Conservation (phyloP, 2,329 filamentous ascomycete genomes). For the Ascochyta clinopodiicola region DNA sequence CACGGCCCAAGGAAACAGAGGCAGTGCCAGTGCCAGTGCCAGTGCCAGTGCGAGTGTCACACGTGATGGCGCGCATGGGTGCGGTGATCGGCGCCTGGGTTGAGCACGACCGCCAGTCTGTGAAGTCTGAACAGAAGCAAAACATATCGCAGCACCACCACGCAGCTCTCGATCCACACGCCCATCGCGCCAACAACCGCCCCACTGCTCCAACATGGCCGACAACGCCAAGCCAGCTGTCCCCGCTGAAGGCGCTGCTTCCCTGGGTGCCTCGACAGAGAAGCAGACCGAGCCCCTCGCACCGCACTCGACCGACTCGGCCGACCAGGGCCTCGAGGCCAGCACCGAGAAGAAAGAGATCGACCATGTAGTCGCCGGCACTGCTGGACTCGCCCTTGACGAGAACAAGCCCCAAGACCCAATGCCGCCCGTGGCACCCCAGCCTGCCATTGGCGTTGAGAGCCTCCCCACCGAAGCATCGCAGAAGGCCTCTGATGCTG, state of each 20-base stretch:
- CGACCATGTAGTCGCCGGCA: slow-evolving; percentile 23
- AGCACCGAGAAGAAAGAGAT: slow-evolving; percentile 23
- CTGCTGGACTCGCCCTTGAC: slow-evolving; percentile 27
- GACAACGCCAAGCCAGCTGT: slow-evolving; percentile 12
- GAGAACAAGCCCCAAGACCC: slow-evolving; percentile 22
- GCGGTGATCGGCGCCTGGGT: slow-evolving; percentile 5
- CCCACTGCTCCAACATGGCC: slow-evolving; percentile 5
- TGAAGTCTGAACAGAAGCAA: neutral
- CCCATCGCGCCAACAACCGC: neutral
- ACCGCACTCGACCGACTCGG: slow-evolving; percentile 14
- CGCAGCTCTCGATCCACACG: neutral
- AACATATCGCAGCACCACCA: slow-evolving; percentile 1
- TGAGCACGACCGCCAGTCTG: neutral
- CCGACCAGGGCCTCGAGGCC: slow-evolving; percentile 19
- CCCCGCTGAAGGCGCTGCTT: slow-evolving; percentile 23
- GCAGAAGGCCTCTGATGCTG: slow-evolving; percentile 16
- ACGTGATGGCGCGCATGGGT: slow-evolving; percentile 14
- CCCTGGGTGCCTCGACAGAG: slow-evolving; percentile 17
- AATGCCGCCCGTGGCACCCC: slow-evolving; percentile 19
- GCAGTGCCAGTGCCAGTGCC: no score
- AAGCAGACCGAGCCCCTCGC: slow-evolving; percentile 24
- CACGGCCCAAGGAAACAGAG: neutral
- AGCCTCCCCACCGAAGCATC: slow-evolving; percentile 12
- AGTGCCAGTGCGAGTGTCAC: neutral
- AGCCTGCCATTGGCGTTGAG: slow-evolving; percentile 9